Conservation (phyloP, 768 basidiomycete species). For the Austroboletus eburneus region DNA sequence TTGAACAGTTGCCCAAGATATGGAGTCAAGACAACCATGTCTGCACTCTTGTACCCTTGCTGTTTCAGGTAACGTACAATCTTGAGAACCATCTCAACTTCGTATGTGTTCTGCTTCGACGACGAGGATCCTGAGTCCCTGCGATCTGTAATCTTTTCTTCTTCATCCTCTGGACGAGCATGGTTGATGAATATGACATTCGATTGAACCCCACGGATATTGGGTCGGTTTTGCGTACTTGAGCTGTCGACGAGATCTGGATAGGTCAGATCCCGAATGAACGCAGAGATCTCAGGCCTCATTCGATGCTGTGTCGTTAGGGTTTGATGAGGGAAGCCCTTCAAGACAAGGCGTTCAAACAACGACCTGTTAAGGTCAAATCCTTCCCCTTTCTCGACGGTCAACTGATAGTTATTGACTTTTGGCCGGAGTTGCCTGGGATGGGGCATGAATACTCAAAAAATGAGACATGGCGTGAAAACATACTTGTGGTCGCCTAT, state of each 20-base stretch:
- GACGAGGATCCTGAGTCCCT: slow-evolving; percentile 44
- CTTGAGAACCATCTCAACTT: slow-evolving; percentile 61
- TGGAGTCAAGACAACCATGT: slow-evolving; percentile 64
- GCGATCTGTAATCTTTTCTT: slow-evolving; percentile 38
- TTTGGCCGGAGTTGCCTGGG: slow-evolving; percentile 68
- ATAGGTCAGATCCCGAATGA: slow-evolving; percentile 62
- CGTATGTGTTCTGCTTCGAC: slow-evolving; percentile 61
- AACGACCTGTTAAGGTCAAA: slow-evolving; percentile 64
- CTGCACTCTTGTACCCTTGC: slow-evolving; percentile 60
- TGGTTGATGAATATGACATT: slow-evolving; percentile 66
- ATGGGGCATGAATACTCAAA: background rate
- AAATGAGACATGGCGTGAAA: background rate
- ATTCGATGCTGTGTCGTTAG: slow-evolving; percentile 63
- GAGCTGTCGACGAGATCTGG: slow-evolving; percentile 61
- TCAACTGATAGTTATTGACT: slow-evolving; percentile 60
- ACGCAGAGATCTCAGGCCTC: slow-evolving; percentile 68
- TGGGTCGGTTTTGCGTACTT: slow-evolving; percentile 43
- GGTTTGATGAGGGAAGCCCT: slow-evolving; percentile 57
- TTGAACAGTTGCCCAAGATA: slow-evolving; percentile 62
- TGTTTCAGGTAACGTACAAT: slow-evolving; percentile 64
- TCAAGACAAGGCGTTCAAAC: slow-evolving; percentile 64
- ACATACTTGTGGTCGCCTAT: slow-evolving; percentile 72
- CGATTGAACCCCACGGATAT: slow-evolving; percentile 51
- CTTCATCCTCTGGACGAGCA: slow-evolving; percentile 50
- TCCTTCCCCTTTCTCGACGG: slow-evolving; percentile 67